phyloP scores from a whole-genome alignment of 176 grass and related monocot species.

The Thalia dealbata region DNA sequence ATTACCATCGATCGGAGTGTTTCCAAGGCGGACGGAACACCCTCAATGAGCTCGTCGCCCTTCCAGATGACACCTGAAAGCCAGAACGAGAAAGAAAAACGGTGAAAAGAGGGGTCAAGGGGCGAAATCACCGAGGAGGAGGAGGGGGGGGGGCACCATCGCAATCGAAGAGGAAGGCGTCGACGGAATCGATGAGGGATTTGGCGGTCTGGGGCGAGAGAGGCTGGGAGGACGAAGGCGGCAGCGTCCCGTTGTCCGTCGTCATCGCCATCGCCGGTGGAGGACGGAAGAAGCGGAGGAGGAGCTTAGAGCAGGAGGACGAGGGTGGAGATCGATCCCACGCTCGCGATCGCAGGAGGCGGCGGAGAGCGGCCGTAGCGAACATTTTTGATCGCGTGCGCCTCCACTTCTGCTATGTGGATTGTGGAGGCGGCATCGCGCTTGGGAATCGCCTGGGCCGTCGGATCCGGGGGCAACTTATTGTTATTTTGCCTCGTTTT shows the following conservation, averaged over 20 bases:
- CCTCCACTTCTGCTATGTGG: no score
- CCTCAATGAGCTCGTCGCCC: slow-evolving; percentile 76
- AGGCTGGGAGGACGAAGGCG: slow-evolving; percentile 5
- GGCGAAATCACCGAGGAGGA: neutral
- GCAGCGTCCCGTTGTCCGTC: slow-evolving; percentile 19
- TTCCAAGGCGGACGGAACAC: slow-evolving; percentile 54
- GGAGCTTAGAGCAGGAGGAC: no score
- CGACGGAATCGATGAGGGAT: slow-evolving; percentile 62
- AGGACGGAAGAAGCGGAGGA: neutral
- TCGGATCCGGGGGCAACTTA: no score
- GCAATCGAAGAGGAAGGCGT: slow-evolving; percentile 90
- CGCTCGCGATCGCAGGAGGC: neutral
- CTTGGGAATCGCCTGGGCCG: no score
- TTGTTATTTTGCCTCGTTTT: no score
- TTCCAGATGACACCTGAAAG: slow-evolving; percentile 84
- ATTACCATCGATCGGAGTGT: slow-evolving; percentile 58
- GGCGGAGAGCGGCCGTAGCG: neutral
- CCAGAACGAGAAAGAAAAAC: slow-evolving; percentile 5
- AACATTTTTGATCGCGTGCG: neutral
- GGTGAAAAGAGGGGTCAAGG: slow-evolving; percentile 20
- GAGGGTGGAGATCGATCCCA: no score
- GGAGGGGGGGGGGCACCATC: slow-evolving; percentile 31
- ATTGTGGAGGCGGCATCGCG: no score
- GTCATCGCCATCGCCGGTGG: neutral
- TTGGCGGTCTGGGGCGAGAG: slow-evolving; percentile 46